These are phyloP conservation scores for Massarina eburnea DNA, from an alignment of 2,329 filamentous ascomycete species.

Conservation along the genomic window DNA sequence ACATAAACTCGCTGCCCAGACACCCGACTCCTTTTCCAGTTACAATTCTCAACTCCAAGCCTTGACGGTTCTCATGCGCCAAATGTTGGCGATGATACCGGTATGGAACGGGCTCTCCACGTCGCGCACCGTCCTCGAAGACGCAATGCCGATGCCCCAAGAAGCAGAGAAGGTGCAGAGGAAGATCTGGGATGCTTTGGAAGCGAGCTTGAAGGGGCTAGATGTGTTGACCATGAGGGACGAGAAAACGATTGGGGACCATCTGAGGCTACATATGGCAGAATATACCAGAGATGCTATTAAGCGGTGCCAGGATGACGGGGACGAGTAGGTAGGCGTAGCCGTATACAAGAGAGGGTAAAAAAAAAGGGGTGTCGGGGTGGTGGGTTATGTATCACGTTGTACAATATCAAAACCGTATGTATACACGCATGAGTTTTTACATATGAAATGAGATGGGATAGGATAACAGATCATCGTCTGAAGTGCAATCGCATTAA, in stretches of 20 bases:
- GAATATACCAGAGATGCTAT: conserved; percentile 5
- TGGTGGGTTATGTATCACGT: neutral
- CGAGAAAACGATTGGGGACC: neutral
- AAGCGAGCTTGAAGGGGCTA: conserved; percentile 9
- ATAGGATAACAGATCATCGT: too few relatives aligned
- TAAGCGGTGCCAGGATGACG: neutral
- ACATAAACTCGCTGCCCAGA: conserved; percentile 1
- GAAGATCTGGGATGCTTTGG: conserved; percentile 10
- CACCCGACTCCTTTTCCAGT: conserved; percentile 11
- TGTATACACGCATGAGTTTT: too few relatives aligned
- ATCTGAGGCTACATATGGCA: neutral
- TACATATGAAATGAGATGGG: too few relatives aligned
- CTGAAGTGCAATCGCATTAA: neutral
- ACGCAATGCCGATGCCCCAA: conserved; percentile 32
- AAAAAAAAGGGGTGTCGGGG: neutral
- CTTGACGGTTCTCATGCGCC: neutral
- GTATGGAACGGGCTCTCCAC: conserved; percentile 50
- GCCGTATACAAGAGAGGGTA: neutral
- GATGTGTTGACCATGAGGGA: neutral
- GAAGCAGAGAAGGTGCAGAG: conserved; percentile 22
- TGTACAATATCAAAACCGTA: too few relatives aligned
- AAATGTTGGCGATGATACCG: conserved; percentile 34
- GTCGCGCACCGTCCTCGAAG: conserved; percentile 44
- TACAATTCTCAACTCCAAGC: neutral
- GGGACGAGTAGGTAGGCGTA: neutral